phyloP scores from a whole-genome alignment of 345 rosid species.

The Salix caprea region DNA sequence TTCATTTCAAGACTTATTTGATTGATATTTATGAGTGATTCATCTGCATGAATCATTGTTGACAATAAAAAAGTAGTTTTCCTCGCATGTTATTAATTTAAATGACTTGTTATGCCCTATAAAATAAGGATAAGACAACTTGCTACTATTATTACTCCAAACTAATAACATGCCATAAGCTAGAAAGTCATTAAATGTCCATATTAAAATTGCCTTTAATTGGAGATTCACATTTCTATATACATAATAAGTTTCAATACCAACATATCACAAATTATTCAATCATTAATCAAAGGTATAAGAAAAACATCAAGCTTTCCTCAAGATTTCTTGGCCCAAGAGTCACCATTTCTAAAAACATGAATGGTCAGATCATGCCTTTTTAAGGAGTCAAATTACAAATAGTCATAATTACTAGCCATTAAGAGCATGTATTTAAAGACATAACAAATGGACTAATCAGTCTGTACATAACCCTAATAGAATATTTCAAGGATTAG shows the following conservation, averaged over 20 bases:
- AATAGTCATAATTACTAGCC: not conserved
- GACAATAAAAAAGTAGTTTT: not conserved
- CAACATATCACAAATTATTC: not conserved
- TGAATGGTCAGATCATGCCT: not conserved
- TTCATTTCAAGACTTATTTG: not conserved
- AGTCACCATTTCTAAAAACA: not conserved
- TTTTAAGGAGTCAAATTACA: not conserved
- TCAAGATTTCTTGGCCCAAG: not conserved
- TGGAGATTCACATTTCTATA: not conserved
- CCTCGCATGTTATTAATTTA: not conserved
- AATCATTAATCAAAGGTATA: not conserved
- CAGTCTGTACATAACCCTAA: not conserved
- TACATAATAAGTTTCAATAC: not conserved
- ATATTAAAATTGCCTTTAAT: not conserved
- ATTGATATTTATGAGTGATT: not conserved
- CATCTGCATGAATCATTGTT: not conserved
- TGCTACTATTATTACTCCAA: not conserved
- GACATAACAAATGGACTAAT: not conserved
- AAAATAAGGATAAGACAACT: not conserved
- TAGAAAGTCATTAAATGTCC: not conserved
- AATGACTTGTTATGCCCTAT: not conserved
- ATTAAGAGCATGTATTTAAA: not conserved
- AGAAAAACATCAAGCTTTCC: not conserved
- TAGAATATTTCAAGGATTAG: not conserved
- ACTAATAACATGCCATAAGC: not conserved